Conservation (phyloP, 192 early-diverging fungal genomes). For the Chytriomyces sp. region DNA sequence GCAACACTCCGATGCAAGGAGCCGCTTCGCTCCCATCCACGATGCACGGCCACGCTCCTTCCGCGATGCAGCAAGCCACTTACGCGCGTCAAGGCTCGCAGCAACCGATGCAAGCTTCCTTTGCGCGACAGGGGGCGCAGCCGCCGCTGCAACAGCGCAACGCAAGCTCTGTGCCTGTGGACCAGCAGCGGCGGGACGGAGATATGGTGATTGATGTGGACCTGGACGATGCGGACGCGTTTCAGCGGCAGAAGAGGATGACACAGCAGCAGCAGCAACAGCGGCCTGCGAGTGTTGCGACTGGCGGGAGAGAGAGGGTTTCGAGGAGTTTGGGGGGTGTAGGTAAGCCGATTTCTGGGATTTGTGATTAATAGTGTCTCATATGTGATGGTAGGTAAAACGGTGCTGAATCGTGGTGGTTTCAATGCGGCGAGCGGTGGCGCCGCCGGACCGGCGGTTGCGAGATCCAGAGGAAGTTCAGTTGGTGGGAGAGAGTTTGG, state of each 20-base stretch:
- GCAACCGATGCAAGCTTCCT: neutral
- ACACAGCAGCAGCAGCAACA: neutral
- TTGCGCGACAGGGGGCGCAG: too few relatives aligned
- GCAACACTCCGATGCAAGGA: too few relatives aligned
- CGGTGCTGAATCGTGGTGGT: neutral
- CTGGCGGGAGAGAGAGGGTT: too few relatives aligned
- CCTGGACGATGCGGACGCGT: conserved; percentile 6
- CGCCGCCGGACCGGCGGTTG: too few relatives aligned
- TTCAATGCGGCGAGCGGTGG: neutral
- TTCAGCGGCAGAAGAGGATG: neutral
- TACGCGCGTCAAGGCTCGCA: neutral
- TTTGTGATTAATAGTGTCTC: neutral
- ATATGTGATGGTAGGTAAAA: neutral
- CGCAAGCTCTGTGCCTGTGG: neutral
- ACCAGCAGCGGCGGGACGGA: too few relatives aligned
- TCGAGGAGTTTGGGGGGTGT: neutral
- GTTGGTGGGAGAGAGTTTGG: neutral
- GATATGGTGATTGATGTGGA: neutral
- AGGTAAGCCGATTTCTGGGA: too few relatives aligned
- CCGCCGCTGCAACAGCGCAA: neutral
- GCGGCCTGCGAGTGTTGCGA: neutral
- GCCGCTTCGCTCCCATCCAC: too few relatives aligned
- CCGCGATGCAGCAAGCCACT: too few relatives aligned
- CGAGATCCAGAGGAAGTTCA: too few relatives aligned
- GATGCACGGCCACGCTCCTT: too few relatives aligned